phyloP scores from a whole-genome alignment of 1,284 basidiomycete species.

The Termitomyces sp. region DNA sequence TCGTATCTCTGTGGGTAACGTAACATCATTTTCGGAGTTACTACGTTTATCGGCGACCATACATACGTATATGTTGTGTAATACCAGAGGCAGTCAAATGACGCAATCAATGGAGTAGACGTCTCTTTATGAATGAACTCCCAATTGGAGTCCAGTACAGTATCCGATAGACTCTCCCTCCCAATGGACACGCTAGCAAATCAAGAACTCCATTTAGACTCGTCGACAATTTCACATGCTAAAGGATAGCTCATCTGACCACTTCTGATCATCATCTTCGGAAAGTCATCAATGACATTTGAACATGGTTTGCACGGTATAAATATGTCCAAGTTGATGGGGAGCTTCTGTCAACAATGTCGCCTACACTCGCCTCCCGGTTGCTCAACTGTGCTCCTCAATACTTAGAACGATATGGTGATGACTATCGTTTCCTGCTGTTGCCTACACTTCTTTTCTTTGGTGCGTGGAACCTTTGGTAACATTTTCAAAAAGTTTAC shows the following conservation, averaged over 20 bases:
- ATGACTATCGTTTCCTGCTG: neutral
- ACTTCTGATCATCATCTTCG: too few species aligned
- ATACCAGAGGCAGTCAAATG: neutral
- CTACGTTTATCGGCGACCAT: neutral
- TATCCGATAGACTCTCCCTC: neutral
- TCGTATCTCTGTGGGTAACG: neutral
- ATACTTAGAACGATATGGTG: neutral
- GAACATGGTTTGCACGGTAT: neutral
- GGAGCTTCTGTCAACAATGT: conserved; percentile 3
- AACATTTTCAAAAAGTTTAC: neutral
- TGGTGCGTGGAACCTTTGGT: neutral
- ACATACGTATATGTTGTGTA: too few species aligned
- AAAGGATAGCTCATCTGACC: neutral
- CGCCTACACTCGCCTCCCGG: conserved; percentile 4
- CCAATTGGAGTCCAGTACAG: neutral
- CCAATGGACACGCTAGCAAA: neutral
- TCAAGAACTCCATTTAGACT: neutral
- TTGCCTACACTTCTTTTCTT: neutral
- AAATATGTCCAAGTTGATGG: neutral
- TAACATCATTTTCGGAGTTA: neutral
- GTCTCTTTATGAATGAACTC: neutral
- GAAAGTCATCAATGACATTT: neutral
- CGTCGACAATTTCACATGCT: conserved; percentile 10
- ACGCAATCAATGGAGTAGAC: neutral
- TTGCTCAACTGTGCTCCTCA: conserved; percentile 3